Evolutionary conservation across 164 flowering plant genomes (phyloP).

Genomic region (Hamamelis virginiana): DNA sequence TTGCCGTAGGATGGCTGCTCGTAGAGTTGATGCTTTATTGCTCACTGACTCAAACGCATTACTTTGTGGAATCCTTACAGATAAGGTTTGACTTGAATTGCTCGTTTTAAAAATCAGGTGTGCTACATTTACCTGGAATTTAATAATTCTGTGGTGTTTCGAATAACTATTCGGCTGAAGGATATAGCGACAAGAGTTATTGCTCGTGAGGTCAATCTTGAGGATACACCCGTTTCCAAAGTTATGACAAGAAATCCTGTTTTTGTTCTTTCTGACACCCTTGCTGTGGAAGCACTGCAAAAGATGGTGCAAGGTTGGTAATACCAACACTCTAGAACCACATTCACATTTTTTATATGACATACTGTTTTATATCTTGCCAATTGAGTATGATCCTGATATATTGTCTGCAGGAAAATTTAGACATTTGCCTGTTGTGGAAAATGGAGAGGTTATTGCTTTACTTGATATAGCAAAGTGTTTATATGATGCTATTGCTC

Average conservation of each 20-base stretch:
- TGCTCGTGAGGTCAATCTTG: conserved; percentile 76
- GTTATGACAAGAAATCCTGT: conserved; percentile 97
- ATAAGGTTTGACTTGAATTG: conserved; percentile 57
- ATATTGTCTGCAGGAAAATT: conserved; percentile 70
- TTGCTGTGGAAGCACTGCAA: conserved; percentile 98
- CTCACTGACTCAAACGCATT: conserved; percentile 94
- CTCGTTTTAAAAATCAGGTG: not conserved
- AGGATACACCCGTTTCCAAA: conserved; percentile 88
- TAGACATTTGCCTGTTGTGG: conserved; percentile 98
- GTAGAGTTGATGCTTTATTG: conserved; percentile 91
- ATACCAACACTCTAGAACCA: conserved; percentile 4
- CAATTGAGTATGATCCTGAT: not conserved
- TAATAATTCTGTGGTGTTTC: not conserved
- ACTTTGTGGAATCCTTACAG: conserved; percentile 95
- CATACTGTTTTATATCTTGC: not conserved
- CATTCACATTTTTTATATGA: not conserved
- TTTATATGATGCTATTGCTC: conserved; percentile 97
- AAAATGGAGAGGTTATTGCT: conserved; percentile 96
- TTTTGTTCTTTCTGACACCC: conserved; percentile 94
- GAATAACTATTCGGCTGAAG: conserved; percentile 33
- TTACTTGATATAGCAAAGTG: conserved; percentile 98
- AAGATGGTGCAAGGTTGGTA: conserved; percentile 95
- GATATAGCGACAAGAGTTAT: conserved; percentile 89
- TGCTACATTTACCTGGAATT: not conserved
- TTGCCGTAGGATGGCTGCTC: conserved; percentile 93